Base-by-base conservation (phyloP, 345 rosid genomes). In the Alliaria petiolata region DNA sequence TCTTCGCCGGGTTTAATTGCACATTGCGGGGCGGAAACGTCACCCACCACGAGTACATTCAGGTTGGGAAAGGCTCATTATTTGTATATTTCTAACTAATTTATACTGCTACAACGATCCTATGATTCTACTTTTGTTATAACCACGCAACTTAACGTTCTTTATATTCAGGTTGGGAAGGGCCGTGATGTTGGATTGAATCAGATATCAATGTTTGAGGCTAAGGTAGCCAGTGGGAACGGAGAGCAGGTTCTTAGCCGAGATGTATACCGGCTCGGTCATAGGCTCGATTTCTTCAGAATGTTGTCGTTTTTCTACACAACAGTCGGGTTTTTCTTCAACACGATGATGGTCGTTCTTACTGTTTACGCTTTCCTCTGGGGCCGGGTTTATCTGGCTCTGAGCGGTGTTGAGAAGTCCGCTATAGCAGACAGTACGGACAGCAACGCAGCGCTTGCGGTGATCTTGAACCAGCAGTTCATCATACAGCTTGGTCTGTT, bases 241-340 rank as follows among this genome's bases (percentile, higher is more conserved):
- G 98, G 98, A 6, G 98, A 92, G 83, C 98, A 92, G 84, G 86
- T 83, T 77, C 80, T 92, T 63, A 92, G 96, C 75, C 84, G 98
- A 69, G 98, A 92, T 62, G 87, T 92, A 8, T 92, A 92, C 62
- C 75, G 98, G 42, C 82, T 92, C 67, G 98, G 98, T 70, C 98
- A 89, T 71, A 80, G 96, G 58, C 84, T 89, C 49, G 98, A 92
- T 61, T 92, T 92, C 81, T 88, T 89, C 67, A 84, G 98, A 62
- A 89, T 89, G 95, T 79, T 92, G 46, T 92, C 98, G 0, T 86
- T 89, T 75, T 92, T 60, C 84, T 86, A 78, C 76, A 79, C 96
- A 13, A 85, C 92, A 0, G 86, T 92, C 0, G 96, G 98, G 31
- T 85, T 76, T 84, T 89, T 78, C 81, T 89, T 87, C 78, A 85